Conservation (phyloP, 2,329 filamentous ascomycete genomes). For the Cordyceps pruinosa region DNA sequence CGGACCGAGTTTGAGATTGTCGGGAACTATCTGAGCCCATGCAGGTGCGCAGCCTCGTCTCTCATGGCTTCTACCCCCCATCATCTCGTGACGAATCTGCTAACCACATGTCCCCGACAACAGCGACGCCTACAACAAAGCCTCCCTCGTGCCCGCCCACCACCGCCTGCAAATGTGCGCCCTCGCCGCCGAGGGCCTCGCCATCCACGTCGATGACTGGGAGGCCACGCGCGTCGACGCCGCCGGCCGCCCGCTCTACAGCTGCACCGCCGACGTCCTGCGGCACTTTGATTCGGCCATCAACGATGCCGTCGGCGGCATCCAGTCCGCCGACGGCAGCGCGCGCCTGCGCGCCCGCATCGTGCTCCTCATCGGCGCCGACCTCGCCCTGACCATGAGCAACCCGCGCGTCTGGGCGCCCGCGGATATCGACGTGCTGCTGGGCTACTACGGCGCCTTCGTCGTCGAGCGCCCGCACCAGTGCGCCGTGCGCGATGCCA, state of each 20-base stretch:
- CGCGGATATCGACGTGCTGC: constrained; percentile 79
- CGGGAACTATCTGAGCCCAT: constrained; percentile 56
- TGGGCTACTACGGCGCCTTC: constrained; percentile 76
- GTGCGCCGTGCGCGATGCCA: constrained; percentile 81
- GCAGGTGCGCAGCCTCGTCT: constrained; percentile 1
- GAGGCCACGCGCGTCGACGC: constrained; percentile 60
- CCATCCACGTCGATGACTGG: constrained; percentile 81
- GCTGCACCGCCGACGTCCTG: constrained; percentile 80
- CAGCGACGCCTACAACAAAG: constrained; percentile 31
- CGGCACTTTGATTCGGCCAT: constrained; percentile 91
- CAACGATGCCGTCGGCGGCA: constrained; percentile 69
- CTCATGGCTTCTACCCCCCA: background rate
- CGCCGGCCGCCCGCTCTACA: constrained; percentile 52
- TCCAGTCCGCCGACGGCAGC: constrained; percentile 63
- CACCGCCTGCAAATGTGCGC: constrained; percentile 67
- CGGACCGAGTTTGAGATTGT: constrained; percentile 69
- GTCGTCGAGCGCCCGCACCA: constrained; percentile 75
- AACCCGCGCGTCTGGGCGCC: constrained; percentile 72
- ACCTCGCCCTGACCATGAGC: constrained; percentile 68
- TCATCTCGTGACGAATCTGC: too few species aligned
- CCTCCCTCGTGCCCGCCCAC: constrained; percentile 30
- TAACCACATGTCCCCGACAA: constrained; percentile 12
- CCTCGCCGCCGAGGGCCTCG: constrained; percentile 66
- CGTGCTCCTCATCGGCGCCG: constrained; percentile 72
- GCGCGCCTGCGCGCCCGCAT: constrained; percentile 64